Percentiles rank a stretch among this genome's conserved stretches.
phyloP scores from a whole-genome alignment of 257 asterid species.

The Solanum tarapatanum region DNA sequence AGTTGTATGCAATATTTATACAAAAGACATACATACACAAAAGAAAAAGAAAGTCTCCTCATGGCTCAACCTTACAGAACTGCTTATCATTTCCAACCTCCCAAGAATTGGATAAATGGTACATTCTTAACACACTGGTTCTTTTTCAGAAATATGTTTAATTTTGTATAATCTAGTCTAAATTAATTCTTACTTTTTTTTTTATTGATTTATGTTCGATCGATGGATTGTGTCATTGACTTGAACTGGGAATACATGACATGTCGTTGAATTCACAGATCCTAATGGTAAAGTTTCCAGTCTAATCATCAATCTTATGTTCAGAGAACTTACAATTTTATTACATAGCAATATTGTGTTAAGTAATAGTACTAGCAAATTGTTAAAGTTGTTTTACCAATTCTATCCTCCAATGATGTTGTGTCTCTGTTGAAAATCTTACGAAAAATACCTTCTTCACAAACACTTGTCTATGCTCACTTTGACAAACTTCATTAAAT shows the following conservation, averaged over 20 bases:
- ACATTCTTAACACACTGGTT: not conserved
- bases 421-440: too few species aligned
- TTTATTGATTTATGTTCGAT: not conserved
- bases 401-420: not conserved
- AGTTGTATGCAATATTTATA: not conserved
- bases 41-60: not conserved
- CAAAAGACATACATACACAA: not conserved
- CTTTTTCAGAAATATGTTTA: not conserved
- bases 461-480: too few species aligned
- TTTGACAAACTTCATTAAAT: too few species aligned
- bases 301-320: not conserved
- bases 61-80: conserved; percentile 15
- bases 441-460: too few species aligned
- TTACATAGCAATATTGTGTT: not conserved
- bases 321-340: not conserved
- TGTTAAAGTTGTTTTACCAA: not conserved
- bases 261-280: conserved; percentile 20
- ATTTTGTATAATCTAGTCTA: not conserved
- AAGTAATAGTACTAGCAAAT: not conserved
- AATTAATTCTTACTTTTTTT: not conserved
- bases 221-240: not conserved
- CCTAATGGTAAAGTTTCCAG: conserved; percentile 44
- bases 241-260: not conserved
- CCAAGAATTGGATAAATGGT: conserved; percentile 31
- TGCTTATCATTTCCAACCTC: conserved; percentile 27